phyloP scores from a whole-genome alignment of 2,329 filamentous ascomycete species.

The Cyclaneusma minus region DNA sequence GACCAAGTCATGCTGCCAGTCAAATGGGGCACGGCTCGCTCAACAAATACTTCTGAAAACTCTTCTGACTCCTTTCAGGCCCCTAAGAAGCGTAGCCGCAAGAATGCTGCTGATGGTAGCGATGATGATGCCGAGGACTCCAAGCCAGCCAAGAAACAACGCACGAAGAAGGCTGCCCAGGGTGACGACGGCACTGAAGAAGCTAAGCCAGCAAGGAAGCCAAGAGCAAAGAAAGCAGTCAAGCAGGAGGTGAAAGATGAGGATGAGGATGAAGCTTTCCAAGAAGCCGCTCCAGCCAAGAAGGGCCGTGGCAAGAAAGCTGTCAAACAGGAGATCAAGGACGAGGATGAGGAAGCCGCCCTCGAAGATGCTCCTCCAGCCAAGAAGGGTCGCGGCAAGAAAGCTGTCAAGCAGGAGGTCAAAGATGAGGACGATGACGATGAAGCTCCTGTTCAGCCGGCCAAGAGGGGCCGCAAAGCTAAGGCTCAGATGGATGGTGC shows the following conservation, averaged over 20 bases:
- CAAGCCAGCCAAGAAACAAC: conserved; percentile 12
- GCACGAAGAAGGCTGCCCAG: conserved; percentile 13
- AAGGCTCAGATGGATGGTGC: conserved; percentile 8
- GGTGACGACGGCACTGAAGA: conserved; percentile 8
- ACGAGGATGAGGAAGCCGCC: conserved; percentile 7
- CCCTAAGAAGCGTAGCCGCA: conserved; percentile 20
- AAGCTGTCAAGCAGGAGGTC: conserved; percentile 5
- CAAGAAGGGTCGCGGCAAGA: conserved; percentile 12
- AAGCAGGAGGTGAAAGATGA: conserved; percentile 5
- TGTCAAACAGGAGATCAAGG: conserved; percentile 14
- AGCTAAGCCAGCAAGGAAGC: conserved; percentile 12
- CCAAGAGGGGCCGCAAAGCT: background rate
- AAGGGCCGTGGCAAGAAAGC: conserved; percentile 9
- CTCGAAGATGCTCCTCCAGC: conserved; percentile 9
- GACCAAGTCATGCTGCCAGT: conserved; percentile 3
- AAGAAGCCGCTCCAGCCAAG: conserved; percentile 10
- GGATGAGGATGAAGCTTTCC: conserved; percentile 6
- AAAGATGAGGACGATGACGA: conserved; percentile 15
- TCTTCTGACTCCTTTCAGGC: conserved; percentile 7
- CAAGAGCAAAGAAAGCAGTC: conserved; percentile 19
- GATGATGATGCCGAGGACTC: conserved; percentile 10
- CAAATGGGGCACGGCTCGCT: conserved; percentile 1
- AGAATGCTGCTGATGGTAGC: conserved; percentile 19
- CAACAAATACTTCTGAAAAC: conserved; percentile 6
- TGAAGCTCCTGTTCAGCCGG: conserved; percentile 7